Evolutionary conservation across 2,329 filamentous ascomycete genomes (phyloP).

Genomic region (Ophiostoma montium): DNA sequence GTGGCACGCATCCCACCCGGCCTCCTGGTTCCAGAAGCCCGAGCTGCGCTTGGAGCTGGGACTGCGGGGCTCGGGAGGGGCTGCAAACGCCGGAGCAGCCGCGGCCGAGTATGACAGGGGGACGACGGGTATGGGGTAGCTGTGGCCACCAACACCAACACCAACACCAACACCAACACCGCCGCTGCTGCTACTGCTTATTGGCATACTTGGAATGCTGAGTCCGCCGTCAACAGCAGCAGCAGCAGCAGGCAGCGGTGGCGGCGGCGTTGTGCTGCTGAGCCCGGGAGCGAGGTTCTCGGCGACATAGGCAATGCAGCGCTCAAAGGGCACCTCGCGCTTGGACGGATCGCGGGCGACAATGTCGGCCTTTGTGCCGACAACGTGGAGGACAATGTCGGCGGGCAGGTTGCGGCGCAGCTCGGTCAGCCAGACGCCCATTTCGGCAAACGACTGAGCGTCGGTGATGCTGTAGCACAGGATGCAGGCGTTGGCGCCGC

Average conservation of each 20-base stretch:
- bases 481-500: slow-evolving; percentile 85
- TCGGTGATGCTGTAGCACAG: slow-evolving; percentile 92
- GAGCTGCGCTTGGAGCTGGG: slow-evolving; percentile 53
- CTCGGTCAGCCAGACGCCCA: slow-evolving; percentile 83
- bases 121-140: too few species aligned
- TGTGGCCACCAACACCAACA: too few species aligned
- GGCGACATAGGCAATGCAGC: slow-evolving; percentile 89
- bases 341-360: slow-evolving; percentile 68
- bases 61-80: slow-evolving; percentile 37
- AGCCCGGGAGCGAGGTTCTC: slow-evolving; percentile 70
- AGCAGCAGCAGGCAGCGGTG: slow-evolving; percentile 47
- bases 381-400: slow-evolving; percentile 81
- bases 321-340: slow-evolving; percentile 82
- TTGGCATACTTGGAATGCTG: neutral
- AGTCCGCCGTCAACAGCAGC: slow-evolving; percentile 21
- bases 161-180: slow-evolving; percentile 4
- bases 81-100: slow-evolving; percentile 11
- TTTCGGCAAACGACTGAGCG: slow-evolving; percentile 71
- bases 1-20: slow-evolving; percentile 94
- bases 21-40: slow-evolving; percentile 81
- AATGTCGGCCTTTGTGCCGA: slow-evolving; percentile 86
- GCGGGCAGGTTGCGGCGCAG: slow-evolving; percentile 63
- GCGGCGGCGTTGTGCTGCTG: slow-evolving; percentile 52
- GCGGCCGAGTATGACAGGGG: slow-evolving; percentile 9
- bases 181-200: neutral